Evolutionary conservation across 345 rosid genomes (phyloP), one percentile per base, ranked within the genome.

Genomic region (Pistacia vera): DNA sequence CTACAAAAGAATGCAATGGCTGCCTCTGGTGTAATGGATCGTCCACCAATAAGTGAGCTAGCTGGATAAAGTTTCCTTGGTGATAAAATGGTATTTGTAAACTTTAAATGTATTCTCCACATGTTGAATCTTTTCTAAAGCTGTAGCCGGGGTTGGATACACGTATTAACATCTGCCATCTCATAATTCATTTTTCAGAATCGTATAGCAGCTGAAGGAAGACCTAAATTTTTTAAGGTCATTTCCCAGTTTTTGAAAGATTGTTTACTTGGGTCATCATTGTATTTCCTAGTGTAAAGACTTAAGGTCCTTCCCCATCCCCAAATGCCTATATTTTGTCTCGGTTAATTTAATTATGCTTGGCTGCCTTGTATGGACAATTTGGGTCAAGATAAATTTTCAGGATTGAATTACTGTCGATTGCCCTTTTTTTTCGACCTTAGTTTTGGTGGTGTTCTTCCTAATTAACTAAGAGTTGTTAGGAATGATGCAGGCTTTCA

Each of bases 31-130:
- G 83, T 93, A 68, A 90, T 96, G 95, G 99, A 92, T 74, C 97
- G 98, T 48, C 93, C 99, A 25, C 98, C 99, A 5, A 88, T 96
- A 61, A 92, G 98, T 51, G 99, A 96, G 88, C 86, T 96, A 74
- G 86, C 97, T 22, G 97, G 97, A 56, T 96, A 78, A 85, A 62
- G 25, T 33, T 22, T 51, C 8, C 48, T 52, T 25, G 35, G 38
- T 1, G 36, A 68, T 35, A 38, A 38, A 18, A 41, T 30, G 48
- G 55, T 48, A 46, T 36, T 48, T 57, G 59, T 74, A 25, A 68
- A 63, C 17, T 66, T 18, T 48, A 17, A 18, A n/a, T 36, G 60
- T 62, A 11, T 61, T 18, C 55, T 63, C 25, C 13, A 8, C 36
- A n/a, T 2, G 16, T 4, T 66, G 30, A 72, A 28, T n/a, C 17